phyloP scores from a whole-genome alignment of 768 basidiomycete species.

The Phaeolepiota aurea region DNA sequence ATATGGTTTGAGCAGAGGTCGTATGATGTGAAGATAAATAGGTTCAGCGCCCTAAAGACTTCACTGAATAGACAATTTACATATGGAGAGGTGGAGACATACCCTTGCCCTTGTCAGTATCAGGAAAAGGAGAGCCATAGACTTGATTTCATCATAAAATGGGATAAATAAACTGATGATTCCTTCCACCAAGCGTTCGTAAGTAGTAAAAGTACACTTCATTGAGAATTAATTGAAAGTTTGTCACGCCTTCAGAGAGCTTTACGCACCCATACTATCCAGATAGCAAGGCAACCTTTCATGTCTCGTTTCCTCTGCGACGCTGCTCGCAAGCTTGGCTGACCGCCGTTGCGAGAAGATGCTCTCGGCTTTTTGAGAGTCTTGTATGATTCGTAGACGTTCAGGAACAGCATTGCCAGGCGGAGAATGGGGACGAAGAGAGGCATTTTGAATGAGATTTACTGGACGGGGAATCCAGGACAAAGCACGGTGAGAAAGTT shows the following conservation, averaged over 20 bases:
- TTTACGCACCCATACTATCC: constrained; percentile 74
- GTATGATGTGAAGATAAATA: constrained; percentile 71
- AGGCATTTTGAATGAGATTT: constrained; percentile 40
- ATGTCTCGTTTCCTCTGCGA: constrained; percentile 76
- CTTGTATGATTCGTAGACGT: constrained; percentile 82
- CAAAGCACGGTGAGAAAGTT: background rate
- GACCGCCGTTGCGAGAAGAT: constrained; percentile 44
- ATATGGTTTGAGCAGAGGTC: constrained; percentile 74
- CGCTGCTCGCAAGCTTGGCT: constrained; percentile 57
- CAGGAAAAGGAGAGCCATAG: constrained; percentile 62
- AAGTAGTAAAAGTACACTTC: constrained; percentile 59
- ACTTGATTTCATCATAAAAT: constrained; percentile 81
- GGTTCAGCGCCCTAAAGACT: constrained; percentile 74
- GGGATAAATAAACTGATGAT: constrained; percentile 67
- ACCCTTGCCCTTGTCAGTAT: constrained; percentile 71
- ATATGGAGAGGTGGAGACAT: constrained; percentile 13
- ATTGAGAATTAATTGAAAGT: constrained; percentile 1
- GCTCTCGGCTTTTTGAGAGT: constrained; percentile 61
- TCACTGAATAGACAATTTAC: background rate
- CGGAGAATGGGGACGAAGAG: constrained; percentile 62
- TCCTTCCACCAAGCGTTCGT: constrained; percentile 60
- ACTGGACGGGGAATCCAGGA: constrained; percentile 3
- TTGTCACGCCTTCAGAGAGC: background rate
- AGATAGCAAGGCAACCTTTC: constrained; percentile 78
- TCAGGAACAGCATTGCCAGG: constrained; percentile 63